Evolutionary conservation across 306 rosid genomes (phyloP), one percentile per base, ranked within the genome.

Genomic region (Rosa rugosa): DNA sequence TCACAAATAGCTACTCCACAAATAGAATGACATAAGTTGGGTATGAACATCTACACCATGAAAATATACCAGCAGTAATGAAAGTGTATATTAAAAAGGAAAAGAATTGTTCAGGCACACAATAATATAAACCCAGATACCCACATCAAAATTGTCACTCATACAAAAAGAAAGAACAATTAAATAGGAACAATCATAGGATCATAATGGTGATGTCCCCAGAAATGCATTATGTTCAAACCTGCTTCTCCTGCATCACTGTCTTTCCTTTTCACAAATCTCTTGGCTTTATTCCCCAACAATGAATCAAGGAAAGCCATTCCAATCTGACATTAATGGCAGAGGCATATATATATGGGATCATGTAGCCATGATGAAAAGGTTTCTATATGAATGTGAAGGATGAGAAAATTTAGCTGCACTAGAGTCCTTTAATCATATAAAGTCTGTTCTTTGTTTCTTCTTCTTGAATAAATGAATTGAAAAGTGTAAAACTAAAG

Each of bases 241-340:
- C 98, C 98, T 88, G 98, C 80, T 87, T 95, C 99, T 63, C 97
- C 97, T 36, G 98, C 98, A 85, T 95, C 99, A 80, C 97, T 95
- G 69, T 95, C 96, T 79, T 93, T 95, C 56, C 99, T 78, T 83
- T 95, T 95, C 78, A 91, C 83, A 31, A 87, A 79, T 71, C 72
- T 91, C 46, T 86, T 79, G 27, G 80, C 88, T 62, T 67, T 81
- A 77, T 51, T 84, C 27, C 85, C 84, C 80, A 83, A 78, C 47
- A 94, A 80, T 4, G 89, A 88, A 83, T 84, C 95, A 82, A 91
- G 79, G 88, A 84, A 76, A 81, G 92, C 94, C 97, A 86, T 84
- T 23, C 73, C 31, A 53, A 73, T 73, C 84, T 57, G 59, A 63
- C 81, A n/a, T n/a, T n/a, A 70, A 67, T 5, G 76, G 38, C 67